phyloP scores from a whole-genome alignment of 2,329 filamentous ascomycete species.

The Ceratocystis diversiconidia region DNA sequence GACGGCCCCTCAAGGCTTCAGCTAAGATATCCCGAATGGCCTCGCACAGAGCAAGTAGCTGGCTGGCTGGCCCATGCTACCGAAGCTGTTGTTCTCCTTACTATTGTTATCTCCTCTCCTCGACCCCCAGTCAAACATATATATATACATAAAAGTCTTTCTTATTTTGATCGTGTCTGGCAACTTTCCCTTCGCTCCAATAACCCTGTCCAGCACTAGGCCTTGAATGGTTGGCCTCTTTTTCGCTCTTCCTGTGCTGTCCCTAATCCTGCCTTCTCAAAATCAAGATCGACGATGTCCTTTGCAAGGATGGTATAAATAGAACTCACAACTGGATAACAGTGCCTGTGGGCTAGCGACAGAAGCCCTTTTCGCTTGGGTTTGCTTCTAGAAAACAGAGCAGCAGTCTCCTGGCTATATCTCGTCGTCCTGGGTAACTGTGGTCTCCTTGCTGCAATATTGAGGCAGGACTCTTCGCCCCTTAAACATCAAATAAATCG shows the following conservation, averaged over 20 bases:
- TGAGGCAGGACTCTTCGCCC: background rate
- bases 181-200: background rate
- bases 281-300: conserved; percentile 7
- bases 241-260: background rate
- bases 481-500: background rate
- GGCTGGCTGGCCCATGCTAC: background rate
- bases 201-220: background rate
- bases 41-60: background rate
- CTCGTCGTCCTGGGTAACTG: conserved; percentile 7
- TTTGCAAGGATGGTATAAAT: background rate
- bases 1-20: background rate
- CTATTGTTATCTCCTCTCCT: background rate
- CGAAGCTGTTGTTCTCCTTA: background rate
- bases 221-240: background rate
- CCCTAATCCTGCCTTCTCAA: background rate
- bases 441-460: background rate
- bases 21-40: background rate
- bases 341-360: background rate
- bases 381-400: conserved; percentile 4
- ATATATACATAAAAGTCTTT: background rate
- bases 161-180: background rate
- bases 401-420: background rate
- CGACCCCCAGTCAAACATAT: background rate
- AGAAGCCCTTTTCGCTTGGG: background rate
- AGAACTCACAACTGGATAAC: background rate